Conservation (phyloP, 306 rosid species). For the Geum urbanum region DNA sequence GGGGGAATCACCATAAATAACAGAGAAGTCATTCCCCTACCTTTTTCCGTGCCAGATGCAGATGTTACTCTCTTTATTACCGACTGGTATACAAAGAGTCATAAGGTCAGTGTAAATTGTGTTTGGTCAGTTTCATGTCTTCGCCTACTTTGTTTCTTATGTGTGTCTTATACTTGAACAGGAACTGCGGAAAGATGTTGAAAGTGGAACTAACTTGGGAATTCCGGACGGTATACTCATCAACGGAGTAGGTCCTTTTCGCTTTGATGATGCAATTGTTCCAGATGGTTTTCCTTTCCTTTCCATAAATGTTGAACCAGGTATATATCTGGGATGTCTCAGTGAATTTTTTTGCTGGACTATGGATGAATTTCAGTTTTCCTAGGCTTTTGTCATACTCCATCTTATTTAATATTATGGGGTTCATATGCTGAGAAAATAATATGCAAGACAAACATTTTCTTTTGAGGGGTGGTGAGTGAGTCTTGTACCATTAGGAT, state of each 20-base stretch:
- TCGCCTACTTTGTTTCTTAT: slow-evolving; percentile 18
- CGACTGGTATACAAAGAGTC: slow-evolving; percentile 82
- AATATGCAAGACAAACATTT: neutral
- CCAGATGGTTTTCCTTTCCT: slow-evolving; percentile 60
- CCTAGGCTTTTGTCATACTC: neutral
- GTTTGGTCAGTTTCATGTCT: neutral
- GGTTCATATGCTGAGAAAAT: neutral
- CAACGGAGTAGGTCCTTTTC: slow-evolving; percentile 79
- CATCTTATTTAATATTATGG: neutral
- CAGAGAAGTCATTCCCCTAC: slow-evolving; percentile 66
- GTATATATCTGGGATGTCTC: slow-evolving; percentile 33
- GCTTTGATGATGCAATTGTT: slow-evolving; percentile 54
- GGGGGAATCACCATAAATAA: slow-evolving; percentile 84
- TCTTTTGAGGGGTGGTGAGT: neutral
- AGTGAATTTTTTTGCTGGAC: neutral
- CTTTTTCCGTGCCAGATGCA: slow-evolving; percentile 80
- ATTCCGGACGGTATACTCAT: slow-evolving; percentile 77
- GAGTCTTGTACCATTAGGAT: neutral
- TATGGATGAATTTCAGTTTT: neutral
- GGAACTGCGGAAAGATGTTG: slow-evolving; percentile 69
- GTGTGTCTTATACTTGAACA: slow-evolving; percentile 36
- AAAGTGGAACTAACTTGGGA: slow-evolving; percentile 60
- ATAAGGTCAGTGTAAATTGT: slow-evolving; percentile 48
- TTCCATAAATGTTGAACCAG: slow-evolving; percentile 71
- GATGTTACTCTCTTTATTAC: slow-evolving; percentile 77